Evolutionary conservation across 2,329 filamentous ascomycete species (phyloP), one percentile per base, ranked within the genome.

Genomic region (Hypoxylon sp.): DNA sequence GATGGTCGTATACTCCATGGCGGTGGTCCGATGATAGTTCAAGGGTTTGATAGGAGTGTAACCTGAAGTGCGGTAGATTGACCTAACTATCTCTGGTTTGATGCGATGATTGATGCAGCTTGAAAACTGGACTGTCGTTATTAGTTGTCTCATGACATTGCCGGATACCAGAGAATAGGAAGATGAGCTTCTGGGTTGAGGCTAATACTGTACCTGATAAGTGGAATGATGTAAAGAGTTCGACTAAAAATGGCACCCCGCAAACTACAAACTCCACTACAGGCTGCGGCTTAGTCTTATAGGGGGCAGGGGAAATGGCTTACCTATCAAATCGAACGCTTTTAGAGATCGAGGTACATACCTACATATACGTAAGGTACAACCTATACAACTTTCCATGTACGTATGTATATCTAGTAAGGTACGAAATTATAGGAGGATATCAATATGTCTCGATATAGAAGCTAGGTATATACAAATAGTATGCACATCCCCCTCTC

Each of bases 1-100:
- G 59, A 90, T 76, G 43, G 78, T 78, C 28, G 79, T 75, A 78
- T 87, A 88, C 7, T 74, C 74, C 74, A 73, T 75, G 36, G 10
- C 32, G 11, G 10, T 41, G 11, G 21, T 19, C 28, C 6, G 23
- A 7, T n/a, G 2, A 48, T 14, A 19, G 34, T 17, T 23, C 13
- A 23, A 17, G 11, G 11, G 21, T 10, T 17, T 14, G 10, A 51
- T 30, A 43, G 21, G 17, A 30, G 17, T 19, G 2, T 46, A 43
- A 34, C 17, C 3, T 21, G 7, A 9, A 32, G 5, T 14, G 23
- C 3, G 28, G 21, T 53, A 30, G 38, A 43, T 21, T 13, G 14
- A 6, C 17, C 5, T 32, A 32, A 19, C 4, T 9, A 14, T 32
- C 25, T 14, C 17, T 43, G 14, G 38, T 43, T 6, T 21, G 38